Conservation (phyloP, 768 basidiomycete species). For the Macrolepiota fuliginosa region DNA sequence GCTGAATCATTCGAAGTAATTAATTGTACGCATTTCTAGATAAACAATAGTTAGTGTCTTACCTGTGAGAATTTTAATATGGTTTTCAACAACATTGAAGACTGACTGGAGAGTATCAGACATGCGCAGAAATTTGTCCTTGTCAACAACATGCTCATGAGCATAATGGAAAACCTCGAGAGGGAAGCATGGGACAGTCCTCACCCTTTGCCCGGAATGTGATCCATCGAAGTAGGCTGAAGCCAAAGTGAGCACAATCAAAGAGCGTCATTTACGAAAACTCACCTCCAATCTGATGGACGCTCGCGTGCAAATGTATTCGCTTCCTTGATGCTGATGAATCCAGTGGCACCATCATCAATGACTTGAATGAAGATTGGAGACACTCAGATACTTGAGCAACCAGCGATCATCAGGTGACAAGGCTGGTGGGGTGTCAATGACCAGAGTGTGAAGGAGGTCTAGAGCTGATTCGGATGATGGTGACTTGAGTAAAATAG, state of each 20-base stretch:
- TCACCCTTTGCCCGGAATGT: constrained; percentile 26
- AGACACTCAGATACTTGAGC: constrained; percentile 29
- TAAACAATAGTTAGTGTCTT: constrained; percentile 32
- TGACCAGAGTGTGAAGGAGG: background rate
- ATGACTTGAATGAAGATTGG: constrained; percentile 32
- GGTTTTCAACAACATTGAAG: constrained; percentile 27
- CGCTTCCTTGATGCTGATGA: constrained; percentile 31
- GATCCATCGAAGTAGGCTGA: constrained; percentile 22
- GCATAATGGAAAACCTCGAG: constrained; percentile 23
- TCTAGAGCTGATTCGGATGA: background rate
- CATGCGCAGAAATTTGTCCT: constrained; percentile 27
- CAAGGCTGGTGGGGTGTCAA: too few relatives aligned
- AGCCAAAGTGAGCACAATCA: background rate
- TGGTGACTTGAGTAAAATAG: background rate
- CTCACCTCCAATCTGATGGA: constrained; percentile 28
- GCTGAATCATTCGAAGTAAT: constrained; percentile 30
- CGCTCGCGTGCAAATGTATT: constrained; percentile 28
- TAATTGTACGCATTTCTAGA: constrained; percentile 29
- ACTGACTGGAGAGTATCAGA: constrained; percentile 30
- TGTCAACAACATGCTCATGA: constrained; percentile 31
- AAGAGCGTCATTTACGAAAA: background rate
- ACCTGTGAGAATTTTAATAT: constrained; percentile 33
- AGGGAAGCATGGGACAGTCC: background rate
- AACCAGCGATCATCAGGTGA: constrained; percentile 26
- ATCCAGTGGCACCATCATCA: constrained; percentile 39